These are phyloP conservation scores for Themeda triandra DNA, from an alignment of 176 grass and related monocot genomes.

Conservation along the genomic window DNA sequence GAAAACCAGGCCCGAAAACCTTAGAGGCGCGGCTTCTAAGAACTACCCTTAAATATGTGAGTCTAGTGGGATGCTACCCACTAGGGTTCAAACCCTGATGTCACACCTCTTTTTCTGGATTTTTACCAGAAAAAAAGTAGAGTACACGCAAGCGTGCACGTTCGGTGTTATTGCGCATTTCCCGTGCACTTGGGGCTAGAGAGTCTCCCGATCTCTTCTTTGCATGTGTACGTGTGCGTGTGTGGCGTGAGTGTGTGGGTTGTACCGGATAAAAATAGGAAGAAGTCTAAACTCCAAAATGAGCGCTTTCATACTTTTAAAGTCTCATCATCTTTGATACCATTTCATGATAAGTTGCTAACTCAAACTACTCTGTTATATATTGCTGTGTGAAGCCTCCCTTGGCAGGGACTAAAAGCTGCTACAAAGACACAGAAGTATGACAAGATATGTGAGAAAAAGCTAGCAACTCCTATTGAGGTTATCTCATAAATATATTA, in stretches of 20 bases:
- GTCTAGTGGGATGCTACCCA: no score
- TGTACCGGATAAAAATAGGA: no score
- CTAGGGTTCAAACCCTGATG: no score
- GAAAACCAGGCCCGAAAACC: background rate
- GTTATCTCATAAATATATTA: slow-evolving; percentile 41
- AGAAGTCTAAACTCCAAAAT: background rate
- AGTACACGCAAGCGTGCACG: no score
- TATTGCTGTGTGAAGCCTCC: slow-evolving; percentile 59
- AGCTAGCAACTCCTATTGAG: slow-evolving; percentile 86
- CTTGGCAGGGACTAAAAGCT: slow-evolving; percentile 97
- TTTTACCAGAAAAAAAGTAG: no score
- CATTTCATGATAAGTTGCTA: slow-evolving; percentile 22
- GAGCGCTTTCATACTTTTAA: background rate
- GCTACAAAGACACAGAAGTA: slow-evolving; percentile 95
- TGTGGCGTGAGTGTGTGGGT: no score
- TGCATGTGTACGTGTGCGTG: no score
- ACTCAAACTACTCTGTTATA: slow-evolving; percentile 13
- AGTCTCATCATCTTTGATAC: background rate
- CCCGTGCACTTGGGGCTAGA: no score
- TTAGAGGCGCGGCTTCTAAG: background rate
- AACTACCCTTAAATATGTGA: no score
- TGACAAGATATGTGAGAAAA: slow-evolving; percentile 95
- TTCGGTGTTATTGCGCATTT: no score
- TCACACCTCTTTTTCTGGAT: no score
- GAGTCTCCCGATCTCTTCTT: no score